phyloP scores from a whole-genome alignment of 495 filamentous ascomycete species.

The Cladorrhinum samala region DNA sequence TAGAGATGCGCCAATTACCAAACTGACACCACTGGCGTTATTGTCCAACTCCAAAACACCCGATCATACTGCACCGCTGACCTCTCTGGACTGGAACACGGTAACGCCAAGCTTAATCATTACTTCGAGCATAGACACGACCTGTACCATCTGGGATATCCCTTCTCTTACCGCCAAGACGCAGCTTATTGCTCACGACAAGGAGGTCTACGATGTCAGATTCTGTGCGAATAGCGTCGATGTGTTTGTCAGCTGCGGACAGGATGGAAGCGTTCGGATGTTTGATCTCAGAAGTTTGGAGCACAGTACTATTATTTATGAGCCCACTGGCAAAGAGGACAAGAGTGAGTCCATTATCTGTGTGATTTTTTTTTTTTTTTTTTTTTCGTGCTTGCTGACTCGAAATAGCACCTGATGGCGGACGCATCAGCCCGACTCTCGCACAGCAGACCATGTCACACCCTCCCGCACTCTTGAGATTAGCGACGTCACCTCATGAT shows the following conservation, averaged over 20 bases:
- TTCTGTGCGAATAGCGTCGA: slow-evolving; percentile 96
- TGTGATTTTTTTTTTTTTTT: background rate
- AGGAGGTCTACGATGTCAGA: slow-evolving; percentile 96
- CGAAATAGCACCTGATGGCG: slow-evolving; percentile 36
- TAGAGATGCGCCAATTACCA: slow-evolving; percentile 63
- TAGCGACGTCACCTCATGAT: slow-evolving; percentile 94
- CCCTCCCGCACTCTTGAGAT: slow-evolving; percentile 76
- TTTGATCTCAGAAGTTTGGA: slow-evolving; percentile 96
- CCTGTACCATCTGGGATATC: slow-evolving; percentile 99
- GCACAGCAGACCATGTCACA: slow-evolving; percentile 70
- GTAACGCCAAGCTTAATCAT: slow-evolving; percentile 95
- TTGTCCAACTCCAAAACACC: slow-evolving; percentile 97
- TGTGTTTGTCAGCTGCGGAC: slow-evolving; percentile 95
- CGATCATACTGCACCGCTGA: slow-evolving; percentile 94
- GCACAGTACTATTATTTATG: slow-evolving; percentile 98
- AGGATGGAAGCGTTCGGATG: slow-evolving; percentile 97
- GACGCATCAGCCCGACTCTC: slow-evolving; percentile 55
- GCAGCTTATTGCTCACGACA: slow-evolving; percentile 96
- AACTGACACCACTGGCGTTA: slow-evolving; percentile 87
- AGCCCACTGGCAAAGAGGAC: slow-evolving; percentile 84
- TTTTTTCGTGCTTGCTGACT: background rate
- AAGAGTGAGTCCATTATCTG: slow-evolving; percentile 52
- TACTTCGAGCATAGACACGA: slow-evolving; percentile 97
- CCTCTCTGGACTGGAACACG: slow-evolving; percentile 96
- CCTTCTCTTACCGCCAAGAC: slow-evolving; percentile 97